These are phyloP conservation scores for Emydomyces testavorans DNA, from an alignment of 2,329 filamentous ascomycete genomes.

Conservation along the genomic window DNA sequence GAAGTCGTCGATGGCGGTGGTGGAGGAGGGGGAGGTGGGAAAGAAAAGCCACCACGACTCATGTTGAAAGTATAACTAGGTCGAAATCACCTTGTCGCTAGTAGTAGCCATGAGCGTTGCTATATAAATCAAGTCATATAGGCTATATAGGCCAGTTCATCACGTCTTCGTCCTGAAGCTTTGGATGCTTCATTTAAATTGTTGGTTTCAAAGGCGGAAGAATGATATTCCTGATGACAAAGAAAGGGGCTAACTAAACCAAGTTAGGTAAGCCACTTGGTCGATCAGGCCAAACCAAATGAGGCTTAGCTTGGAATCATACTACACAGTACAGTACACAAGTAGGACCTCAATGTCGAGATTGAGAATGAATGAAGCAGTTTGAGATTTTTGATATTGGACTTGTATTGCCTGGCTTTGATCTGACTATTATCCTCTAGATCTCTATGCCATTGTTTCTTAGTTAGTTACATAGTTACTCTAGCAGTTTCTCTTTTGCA, in stretches of 20 bases:
- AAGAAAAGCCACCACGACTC: slow-evolving; percentile 36
- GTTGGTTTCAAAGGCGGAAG: slow-evolving; percentile 5
- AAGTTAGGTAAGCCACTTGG: too few species aligned
- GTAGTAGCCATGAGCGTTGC: neutral
- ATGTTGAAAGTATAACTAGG: slow-evolving; percentile 18
- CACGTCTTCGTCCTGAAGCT: too few species aligned
- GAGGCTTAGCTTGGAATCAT: neutral
- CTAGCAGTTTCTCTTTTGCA: too few species aligned
- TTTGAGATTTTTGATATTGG: neutral
- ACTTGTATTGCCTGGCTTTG: neutral
- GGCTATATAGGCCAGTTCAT: neutral
- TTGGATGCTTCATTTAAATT: neutral
- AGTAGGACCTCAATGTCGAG: too few species aligned
- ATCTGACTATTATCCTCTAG: neutral
- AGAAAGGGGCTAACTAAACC: too few species aligned
- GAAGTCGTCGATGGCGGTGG: slow-evolving; percentile 15
- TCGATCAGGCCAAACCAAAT: neutral
- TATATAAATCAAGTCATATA: neutral
- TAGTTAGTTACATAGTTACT: too few species aligned
- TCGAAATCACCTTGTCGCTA: neutral
- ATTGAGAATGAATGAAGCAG: too few species aligned
- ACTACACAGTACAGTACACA: too few species aligned
- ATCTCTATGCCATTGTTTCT: too few species aligned
- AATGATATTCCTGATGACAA: slow-evolving; percentile 4
- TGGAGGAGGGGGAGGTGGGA: slow-evolving; percentile 37